phyloP scores from a whole-genome alignment of 768 basidiomycete genomes.

The Auriculariales sp. region DNA sequence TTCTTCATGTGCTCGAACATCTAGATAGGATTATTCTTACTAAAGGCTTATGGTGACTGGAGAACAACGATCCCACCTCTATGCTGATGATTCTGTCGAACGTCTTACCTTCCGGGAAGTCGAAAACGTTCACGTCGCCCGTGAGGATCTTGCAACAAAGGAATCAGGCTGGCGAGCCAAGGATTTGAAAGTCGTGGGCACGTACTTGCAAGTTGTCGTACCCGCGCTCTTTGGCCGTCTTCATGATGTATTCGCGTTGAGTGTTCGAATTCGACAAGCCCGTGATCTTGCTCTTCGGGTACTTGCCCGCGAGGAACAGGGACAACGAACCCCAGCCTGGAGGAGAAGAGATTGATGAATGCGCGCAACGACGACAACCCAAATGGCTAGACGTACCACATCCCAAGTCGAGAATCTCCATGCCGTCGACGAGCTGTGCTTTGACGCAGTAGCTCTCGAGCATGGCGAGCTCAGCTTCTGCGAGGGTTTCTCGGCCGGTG shows the following conservation, averaged over 20 bases:
- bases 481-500: constrained; percentile 34
- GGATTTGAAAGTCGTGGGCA: background rate
- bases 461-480: constrained; percentile 51
- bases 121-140: constrained; percentile 47
- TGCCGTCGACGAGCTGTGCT: constrained; percentile 44
- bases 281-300: constrained; percentile 45
- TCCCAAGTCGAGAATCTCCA: constrained; percentile 51
- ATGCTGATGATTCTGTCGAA: constrained; percentile 62
- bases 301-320: constrained; percentile 54
- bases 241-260: constrained; percentile 51
- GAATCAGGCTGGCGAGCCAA: background rate
- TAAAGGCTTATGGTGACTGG: background rate
- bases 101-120: constrained; percentile 36
- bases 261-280: constrained; percentile 56
- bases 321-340: constrained; percentile 61
- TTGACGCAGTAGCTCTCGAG: constrained; percentile 53
- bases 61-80: constrained; percentile 26
- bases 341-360: background rate
- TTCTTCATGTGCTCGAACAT: constrained; percentile 75
- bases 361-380: background rate
- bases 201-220: constrained; percentile 38
- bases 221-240: constrained; percentile 30
- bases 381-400: constrained; percentile 30
- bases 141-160: constrained; percentile 36
- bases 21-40: constrained; percentile 14